Base-by-base conservation (phyloP, 305 asterid species). In the Plantago lanceolata region DNA sequence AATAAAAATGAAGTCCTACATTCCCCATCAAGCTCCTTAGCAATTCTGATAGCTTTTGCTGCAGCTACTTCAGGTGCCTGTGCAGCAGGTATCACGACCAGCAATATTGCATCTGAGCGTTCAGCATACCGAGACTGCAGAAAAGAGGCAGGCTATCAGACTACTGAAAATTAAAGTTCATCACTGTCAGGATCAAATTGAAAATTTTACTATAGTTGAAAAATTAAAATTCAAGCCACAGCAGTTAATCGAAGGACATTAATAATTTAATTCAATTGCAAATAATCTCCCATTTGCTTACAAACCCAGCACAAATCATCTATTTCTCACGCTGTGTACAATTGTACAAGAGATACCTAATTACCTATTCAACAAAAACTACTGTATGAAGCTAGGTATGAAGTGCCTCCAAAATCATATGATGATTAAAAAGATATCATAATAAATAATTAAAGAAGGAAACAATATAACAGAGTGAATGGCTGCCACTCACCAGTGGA, bases 61-160 rank as follows among this genome's bases (percentile, higher is more conserved):
- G 97, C 78, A 69, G 96, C 87, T 67, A 94, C 94, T 79, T 94
- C 99, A 24, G 94, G 95, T 66, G 95, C 99, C 74, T 86, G 99
- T 48, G 89, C 35, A 55, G 99, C 99, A 63, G 99, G 90, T 75
- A 94, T 88, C 66, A 94, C 82, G 37, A 94, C 89, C 73, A 94
- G 84, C 81, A 94, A 81, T 73, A 94, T 94, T 64, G 96, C 94
- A 78, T 94, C 99, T 69, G 82, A 85, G 60, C 79, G 96, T 76
- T 90, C 92, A 63, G 90, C 96, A 65, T 86, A 94, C 73, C 77
- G 85, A 78, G 85, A 75, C 99, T 94, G 95, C 48, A 71, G 70
- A 18, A 65, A 66, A 51, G 62, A 75, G 48, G 59, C 20, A 67
- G 58, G 52, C 49, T 31, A 64, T 77, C 71, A 73, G 49, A 31